A percentile compares a stretch with the other conserved stretches of the same genome.
These are phyloP conservation scores for Diaporthe sp. DNA, from an alignment of 2,329 filamentous ascomycete genomes.

Conservation along the genomic window DNA sequence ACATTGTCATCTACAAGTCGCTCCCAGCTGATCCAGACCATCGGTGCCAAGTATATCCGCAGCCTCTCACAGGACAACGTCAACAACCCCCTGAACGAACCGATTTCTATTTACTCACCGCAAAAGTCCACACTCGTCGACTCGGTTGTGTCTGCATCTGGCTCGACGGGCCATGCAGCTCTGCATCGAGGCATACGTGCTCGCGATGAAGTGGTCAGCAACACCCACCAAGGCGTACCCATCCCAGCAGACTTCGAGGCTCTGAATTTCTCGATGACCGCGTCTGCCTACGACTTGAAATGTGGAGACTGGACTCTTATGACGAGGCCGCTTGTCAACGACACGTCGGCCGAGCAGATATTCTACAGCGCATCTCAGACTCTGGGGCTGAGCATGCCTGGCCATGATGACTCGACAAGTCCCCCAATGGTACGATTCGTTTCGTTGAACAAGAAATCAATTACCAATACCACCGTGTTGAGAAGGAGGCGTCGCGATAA, in stretches of 20 bases:
- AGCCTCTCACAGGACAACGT: slow-evolving; percentile 26
- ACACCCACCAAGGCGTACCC: background rate
- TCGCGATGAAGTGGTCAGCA: background rate
- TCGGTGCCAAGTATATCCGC: slow-evolving; percentile 31
- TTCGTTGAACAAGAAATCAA: slow-evolving; percentile 34
- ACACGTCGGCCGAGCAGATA: background rate
- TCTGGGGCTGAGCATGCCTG: slow-evolving; percentile 25
- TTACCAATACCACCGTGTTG: background rate
- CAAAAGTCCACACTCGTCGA: background rate
- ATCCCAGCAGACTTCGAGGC: background rate
- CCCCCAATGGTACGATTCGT: slow-evolving; percentile 12
- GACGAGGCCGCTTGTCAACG: slow-evolving; percentile 17
- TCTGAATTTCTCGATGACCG: slow-evolving; percentile 37
- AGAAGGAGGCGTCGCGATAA: background rate
- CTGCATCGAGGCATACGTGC: background rate
- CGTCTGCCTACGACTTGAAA: slow-evolving; percentile 40
- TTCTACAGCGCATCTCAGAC: slow-evolving; percentile 29
- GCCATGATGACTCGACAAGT: background rate
- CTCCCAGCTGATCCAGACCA: slow-evolving; percentile 24
- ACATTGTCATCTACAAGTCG: slow-evolving; percentile 2
- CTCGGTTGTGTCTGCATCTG: background rate
- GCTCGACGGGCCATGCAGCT: background rate
- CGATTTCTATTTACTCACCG: background rate
- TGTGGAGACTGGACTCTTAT: slow-evolving; percentile 39
- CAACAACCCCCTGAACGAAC: background rate